phyloP scores from a whole-genome alignment of 163 green algal genomes.

The Scenedesmus sp. region DNA sequence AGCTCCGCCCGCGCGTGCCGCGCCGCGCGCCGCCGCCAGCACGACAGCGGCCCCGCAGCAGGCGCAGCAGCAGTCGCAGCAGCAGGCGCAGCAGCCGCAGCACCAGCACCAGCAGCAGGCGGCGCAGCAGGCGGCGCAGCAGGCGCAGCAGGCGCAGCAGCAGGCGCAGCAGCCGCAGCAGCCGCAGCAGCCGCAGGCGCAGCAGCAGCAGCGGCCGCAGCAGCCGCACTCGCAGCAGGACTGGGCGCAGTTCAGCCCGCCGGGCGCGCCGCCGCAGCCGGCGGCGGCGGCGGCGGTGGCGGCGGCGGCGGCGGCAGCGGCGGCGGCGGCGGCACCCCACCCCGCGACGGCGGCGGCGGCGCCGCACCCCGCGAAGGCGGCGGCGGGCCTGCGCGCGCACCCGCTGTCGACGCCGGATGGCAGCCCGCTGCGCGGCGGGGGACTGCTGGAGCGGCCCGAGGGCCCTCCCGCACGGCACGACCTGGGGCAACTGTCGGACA shows the following conservation, averaged over 20 bases:
- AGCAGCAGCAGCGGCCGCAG: neutral
- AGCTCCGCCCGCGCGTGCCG: neutral
- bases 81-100: neutral
- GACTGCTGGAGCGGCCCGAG: too few relatives aligned
- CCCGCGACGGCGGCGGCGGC: neutral
- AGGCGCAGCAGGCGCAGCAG: neutral
- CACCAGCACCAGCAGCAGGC: neutral
- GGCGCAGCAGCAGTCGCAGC: constrained; percentile 2
- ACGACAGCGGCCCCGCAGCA: neutral
- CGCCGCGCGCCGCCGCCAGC: neutral
- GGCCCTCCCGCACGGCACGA: neutral
- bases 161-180: neutral
- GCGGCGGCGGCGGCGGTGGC: neutral
- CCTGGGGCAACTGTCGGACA: neutral
- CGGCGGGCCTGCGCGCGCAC: neutral
- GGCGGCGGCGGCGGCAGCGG: constrained; percentile 3
- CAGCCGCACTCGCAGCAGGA: neutral
- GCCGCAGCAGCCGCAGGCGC: neutral
- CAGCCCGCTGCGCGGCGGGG: too few relatives aligned
- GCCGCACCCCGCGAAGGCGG: neutral
- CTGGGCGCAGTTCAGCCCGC: neutral
- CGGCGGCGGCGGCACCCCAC: neutral
- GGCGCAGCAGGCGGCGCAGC: constrained; percentile 14
- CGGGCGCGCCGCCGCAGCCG: constrained; percentile 14
- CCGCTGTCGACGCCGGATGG: too few relatives aligned